Evolutionary conservation across 2,329 filamentous ascomycete species (phyloP), one percentile per base, ranked within the genome.

Genomic region (Rosellinia necatrix): DNA sequence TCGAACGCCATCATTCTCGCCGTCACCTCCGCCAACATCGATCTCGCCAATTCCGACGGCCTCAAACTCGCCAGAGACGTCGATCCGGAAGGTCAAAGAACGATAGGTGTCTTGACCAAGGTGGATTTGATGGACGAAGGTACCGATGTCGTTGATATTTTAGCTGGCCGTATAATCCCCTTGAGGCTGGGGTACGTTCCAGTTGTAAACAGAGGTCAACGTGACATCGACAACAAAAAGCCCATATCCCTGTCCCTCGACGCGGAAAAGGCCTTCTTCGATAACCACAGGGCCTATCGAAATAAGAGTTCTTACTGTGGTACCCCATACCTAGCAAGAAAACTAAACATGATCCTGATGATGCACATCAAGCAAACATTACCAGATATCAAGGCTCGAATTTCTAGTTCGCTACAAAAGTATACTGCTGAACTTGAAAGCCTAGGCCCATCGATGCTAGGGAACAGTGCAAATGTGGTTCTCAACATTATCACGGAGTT

Each of bases 351-450:
- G 69, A 97, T 99, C 71, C 83, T 99, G 66, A 97, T 99, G 93
- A 99, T 99, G 94, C 94, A 99, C 80, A 99, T 99, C 81, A 99
- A 99, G 78, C 93, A 99, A 79, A 99, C 94, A 1, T 84, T 99
- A 12, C 94, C 94, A 35, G 94, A 99, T 71, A 99, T 99, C 81
- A 99, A 99, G 79, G 91, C 90, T 12, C 89, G 96, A 62, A 99
- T 99, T 67, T 85, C 90, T n/a, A 89, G 90, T 64, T 97, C 93
- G 12, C 80, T 99, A 58, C 88, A 92, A 71, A 99, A 99, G 73
- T 99, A 99, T 75, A 81, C 84, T 3, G 76, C 85, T 37, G 94
- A 99, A 74, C 82, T 99, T 19, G 79, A 85, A 53, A 86, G 87
- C 60, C 82, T 99, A 10, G 94, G 96, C 19, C 93, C 96, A 62